These are phyloP conservation scores for Geranomyces michiganensis DNA, from an alignment of 192 early-diverging fungal genomes.

Conservation along the genomic window DNA sequence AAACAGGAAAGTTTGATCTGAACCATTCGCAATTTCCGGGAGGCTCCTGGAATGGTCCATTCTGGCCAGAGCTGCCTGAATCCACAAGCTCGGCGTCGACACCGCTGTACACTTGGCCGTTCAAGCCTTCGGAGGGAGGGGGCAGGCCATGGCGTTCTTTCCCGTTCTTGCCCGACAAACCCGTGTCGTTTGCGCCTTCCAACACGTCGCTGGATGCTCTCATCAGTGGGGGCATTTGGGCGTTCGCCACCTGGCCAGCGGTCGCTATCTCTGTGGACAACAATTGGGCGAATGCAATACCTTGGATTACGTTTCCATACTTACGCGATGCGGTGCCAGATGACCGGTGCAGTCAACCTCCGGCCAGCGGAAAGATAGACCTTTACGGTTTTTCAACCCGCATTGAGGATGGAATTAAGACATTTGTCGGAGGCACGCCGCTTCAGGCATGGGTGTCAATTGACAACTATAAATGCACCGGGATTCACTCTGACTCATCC, in stretches of 20 bases:
- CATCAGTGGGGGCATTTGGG: background rate
- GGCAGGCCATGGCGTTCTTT: background rate
- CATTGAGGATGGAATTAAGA: no score
- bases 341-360: no score
- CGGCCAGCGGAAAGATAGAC: no score
- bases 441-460: no score
- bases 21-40: background rate
- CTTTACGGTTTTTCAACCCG: no score
- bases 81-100: background rate
- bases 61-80: background rate
- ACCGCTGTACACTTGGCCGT: background rate
- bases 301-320: constrained; percentile 7
- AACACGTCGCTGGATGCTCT: background rate
- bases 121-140: background rate
- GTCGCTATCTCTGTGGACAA: background rate
- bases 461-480: no score
- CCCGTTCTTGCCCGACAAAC: background rate
- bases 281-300: background rate
- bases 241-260: background rate
- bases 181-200: background rate
- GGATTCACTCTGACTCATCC: no score
- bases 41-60: background rate
- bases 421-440: no score
- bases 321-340: background rate
- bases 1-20: background rate